Evolutionary conservation across 2,329 filamentous ascomycete genomes (phyloP).

Genomic region (Paracoccidioides brasiliensis): DNA sequence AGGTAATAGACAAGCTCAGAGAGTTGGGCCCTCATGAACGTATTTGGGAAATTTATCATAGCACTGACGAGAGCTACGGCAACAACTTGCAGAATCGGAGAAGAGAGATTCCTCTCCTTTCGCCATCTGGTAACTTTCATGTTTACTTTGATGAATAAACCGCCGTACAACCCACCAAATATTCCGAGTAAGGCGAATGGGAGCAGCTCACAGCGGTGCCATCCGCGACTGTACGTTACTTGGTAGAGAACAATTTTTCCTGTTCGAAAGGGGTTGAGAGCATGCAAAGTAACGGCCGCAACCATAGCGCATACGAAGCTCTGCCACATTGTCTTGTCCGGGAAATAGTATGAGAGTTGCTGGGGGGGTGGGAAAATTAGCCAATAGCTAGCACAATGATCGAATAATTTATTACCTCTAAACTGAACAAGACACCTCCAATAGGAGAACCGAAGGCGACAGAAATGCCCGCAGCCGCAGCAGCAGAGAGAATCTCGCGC

Average conservation of each 20-base stretch:
- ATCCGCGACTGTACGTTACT: constrained; percentile 79
- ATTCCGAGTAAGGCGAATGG: constrained; percentile 80
- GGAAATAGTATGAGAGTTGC: constrained; percentile 94
- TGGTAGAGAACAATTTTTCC: constrained; percentile 94
- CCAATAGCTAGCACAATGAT: background rate
- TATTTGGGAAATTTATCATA: constrained; percentile 85
- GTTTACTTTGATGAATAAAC: constrained; percentile 87
- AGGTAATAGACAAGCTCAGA: constrained; percentile 84
- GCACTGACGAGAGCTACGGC: constrained; percentile 71
- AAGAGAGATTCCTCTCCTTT: constrained; percentile 53
- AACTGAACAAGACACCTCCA: constrained; percentile 83
- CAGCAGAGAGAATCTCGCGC: constrained; percentile 82
- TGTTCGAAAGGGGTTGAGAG: constrained; percentile 84
- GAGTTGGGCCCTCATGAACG: constrained; percentile 87
- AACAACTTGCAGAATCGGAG: constrained; percentile 66
- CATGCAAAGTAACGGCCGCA: constrained; percentile 85
- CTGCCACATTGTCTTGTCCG: constrained; percentile 99
- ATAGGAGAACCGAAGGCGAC: constrained; percentile 91
- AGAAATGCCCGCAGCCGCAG: constrained; percentile 81
- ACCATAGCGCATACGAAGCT: constrained; percentile 99
- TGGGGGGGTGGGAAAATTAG: constrained; percentile 23
- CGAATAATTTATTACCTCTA: constrained; percentile 52
- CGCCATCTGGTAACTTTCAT: constrained; percentile 77
- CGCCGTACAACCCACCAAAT: constrained; percentile 84
- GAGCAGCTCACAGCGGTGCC: constrained; percentile 88